phyloP scores from a whole-genome alignment of 441 rosid species.

The Isatis lusitanica region DNA sequence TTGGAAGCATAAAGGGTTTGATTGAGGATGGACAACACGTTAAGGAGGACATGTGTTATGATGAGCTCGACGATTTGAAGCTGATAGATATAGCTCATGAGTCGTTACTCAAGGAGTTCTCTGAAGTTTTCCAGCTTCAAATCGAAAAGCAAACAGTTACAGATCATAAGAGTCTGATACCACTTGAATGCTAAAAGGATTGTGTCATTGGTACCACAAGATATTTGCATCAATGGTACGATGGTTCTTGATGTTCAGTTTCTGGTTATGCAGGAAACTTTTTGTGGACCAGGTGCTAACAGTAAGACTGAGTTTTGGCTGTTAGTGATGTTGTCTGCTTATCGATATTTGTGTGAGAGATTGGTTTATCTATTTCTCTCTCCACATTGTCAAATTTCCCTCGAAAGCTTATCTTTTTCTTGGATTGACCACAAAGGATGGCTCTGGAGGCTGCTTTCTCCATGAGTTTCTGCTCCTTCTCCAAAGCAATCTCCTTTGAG shows the following conservation, averaged over 20 bases:
- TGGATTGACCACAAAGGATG: conserved; percentile 3
- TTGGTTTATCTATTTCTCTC: conserved; percentile 9
- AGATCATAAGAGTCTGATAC: background rate
- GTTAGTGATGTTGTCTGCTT: conserved; percentile 29
- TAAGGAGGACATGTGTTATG: background rate
- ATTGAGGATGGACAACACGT: conserved; percentile 24
- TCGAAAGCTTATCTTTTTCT: conserved; percentile 34
- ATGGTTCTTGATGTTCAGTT: background rate
- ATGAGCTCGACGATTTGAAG: conserved; percentile 33
- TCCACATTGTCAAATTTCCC: conserved; percentile 2
- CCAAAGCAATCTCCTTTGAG: conserved; percentile 12
- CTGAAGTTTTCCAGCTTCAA: conserved; percentile 66
- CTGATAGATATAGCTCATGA: conserved; percentile 50
- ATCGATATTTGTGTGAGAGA: conserved; percentile 10
- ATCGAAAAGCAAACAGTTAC: conserved; percentile 31
- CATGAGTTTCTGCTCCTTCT: conserved; percentile 29
- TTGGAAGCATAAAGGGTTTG: conserved; percentile 63
- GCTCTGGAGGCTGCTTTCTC: conserved; percentile 26
- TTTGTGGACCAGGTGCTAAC: conserved; percentile 22
- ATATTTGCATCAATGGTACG: background rate
- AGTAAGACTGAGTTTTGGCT: background rate
- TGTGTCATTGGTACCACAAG: background rate
- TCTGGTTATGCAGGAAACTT: background rate
- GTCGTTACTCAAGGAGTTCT: conserved; percentile 63
- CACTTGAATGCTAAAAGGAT: background rate